These are phyloP conservation scores for Aspergillus sp. DNA, from an alignment of 2,329 filamentous ascomycete species.

Conservation along the genomic window DNA sequence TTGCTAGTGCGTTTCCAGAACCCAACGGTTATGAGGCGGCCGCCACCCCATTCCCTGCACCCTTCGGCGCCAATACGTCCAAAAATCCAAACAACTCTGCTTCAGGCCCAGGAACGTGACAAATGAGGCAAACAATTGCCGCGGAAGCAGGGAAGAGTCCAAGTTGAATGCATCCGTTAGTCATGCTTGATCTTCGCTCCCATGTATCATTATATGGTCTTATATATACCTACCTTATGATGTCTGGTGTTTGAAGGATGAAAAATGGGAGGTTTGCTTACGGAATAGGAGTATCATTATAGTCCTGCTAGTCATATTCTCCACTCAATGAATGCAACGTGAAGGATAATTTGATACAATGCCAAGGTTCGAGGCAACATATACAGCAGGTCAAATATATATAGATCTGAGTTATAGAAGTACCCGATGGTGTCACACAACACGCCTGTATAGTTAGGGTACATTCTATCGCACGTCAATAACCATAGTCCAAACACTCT, in stretches of 20 bases:
- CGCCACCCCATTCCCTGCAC: neutral
- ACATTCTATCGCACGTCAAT: too few relatives aligned
- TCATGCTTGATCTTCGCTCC: neutral
- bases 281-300: too few relatives aligned
- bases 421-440: too few relatives aligned
- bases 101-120: neutral
- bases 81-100: neutral
- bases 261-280: neutral
- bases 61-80: neutral
- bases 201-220: neutral
- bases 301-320: neutral
- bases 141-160: neutral
- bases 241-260: neutral
- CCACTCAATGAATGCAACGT: neutral
- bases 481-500: too few relatives aligned
- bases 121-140: neutral
- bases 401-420: too few relatives aligned
- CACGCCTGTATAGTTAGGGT: too few relatives aligned
- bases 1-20: conserved; percentile 15
- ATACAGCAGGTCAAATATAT: too few relatives aligned
- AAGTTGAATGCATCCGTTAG: neutral
- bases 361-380: too few relatives aligned
- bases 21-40: conserved; percentile 10
- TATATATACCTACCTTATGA: neutral
- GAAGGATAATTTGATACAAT: too few relatives aligned